phyloP scores from a whole-genome alignment of 164 flowering plant species.

The Stephania cephalantha region DNA sequence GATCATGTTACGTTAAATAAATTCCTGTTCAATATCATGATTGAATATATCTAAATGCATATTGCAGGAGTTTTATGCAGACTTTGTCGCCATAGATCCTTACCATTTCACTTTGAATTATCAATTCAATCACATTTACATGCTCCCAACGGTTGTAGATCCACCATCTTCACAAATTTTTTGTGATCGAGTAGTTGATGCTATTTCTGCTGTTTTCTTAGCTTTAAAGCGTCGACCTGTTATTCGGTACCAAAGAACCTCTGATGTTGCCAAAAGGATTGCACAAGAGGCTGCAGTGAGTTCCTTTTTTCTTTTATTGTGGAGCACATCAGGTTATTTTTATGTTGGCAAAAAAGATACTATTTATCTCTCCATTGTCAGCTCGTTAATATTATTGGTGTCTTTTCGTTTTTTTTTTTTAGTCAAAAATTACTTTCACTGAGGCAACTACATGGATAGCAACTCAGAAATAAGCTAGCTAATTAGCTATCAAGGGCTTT shows the following conservation, averaged over 20 bases:
- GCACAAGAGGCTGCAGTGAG: constrained; percentile 88
- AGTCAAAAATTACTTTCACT: neutral
- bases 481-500: too few relatives aligned
- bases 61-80: constrained; percentile 94
- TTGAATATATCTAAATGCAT: constrained; percentile 4
- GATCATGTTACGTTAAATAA: too few relatives aligned
- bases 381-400: neutral
- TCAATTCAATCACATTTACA: constrained; percentile 65
- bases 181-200: constrained; percentile 88
- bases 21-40: constrained; percentile 1
- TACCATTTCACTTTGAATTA: constrained; percentile 72
- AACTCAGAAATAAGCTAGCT: too few relatives aligned
- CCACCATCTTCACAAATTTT: constrained; percentile 62
- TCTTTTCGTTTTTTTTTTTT: neutral
- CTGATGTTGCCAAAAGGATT: constrained; percentile 86
- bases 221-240: constrained; percentile 85
- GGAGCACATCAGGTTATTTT: neutral
- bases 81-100: constrained; percentile 82
- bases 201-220: constrained; percentile 75
- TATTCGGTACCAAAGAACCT: constrained; percentile 83
- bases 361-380: neutral
- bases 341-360: neutral
- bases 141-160: constrained; percentile 92
- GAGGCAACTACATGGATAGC: too few relatives aligned
- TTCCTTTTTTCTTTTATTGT: neutral